Percentiles rank a stretch among this genome's conserved stretches.
Conservation (phyloP, 768 basidiomycete species). For the Lanmaoa rubissima region DNA sequence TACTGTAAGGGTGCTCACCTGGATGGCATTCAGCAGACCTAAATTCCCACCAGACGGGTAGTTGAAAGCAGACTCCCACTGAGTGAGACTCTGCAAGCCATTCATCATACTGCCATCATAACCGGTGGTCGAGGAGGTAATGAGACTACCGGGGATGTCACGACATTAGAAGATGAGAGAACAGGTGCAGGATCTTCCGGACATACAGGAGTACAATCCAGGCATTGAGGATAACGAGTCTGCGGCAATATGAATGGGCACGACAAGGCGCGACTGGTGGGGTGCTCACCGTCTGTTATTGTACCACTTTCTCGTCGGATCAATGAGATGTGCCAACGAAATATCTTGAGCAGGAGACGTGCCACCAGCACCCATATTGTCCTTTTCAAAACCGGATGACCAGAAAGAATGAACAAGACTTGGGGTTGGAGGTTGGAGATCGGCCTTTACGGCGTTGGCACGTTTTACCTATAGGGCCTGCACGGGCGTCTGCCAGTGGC, state of each 20-base stretch:
- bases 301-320: slow-evolving; percentile 71
- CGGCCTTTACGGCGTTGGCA: not conserved
- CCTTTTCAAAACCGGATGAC: not conserved
- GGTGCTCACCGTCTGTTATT: slow-evolving; percentile 62
- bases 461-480: not conserved
- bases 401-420: slow-evolving; percentile 7
- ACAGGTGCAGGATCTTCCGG: not conserved
- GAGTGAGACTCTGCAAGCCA: slow-evolving; percentile 66
- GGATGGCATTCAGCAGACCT: slow-evolving; percentile 72
- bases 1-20: slow-evolving; percentile 36
- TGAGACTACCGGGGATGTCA: slow-evolving; percentile 42
- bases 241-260: slow-evolving; percentile 19
- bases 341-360: slow-evolving; percentile 32
- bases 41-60: slow-evolving; percentile 54
- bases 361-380: slow-evolving; percentile 54
- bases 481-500: not conserved
- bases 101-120: slow-evolving; percentile 82
- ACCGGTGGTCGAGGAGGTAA: slow-evolving; percentile 73
- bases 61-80: slow-evolving; percentile 63
- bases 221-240: slow-evolving; percentile 60
- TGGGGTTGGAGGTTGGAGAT: slow-evolving; percentile 32
- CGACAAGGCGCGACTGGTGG: not conserved
- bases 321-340: slow-evolving; percentile 53
- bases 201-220: slow-evolving; percentile 69
- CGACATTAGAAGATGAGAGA: not conserved